Base-by-base conservation (phyloP, 495 filamentous ascomycete species). In the Trichocladium antarcticum region DNA sequence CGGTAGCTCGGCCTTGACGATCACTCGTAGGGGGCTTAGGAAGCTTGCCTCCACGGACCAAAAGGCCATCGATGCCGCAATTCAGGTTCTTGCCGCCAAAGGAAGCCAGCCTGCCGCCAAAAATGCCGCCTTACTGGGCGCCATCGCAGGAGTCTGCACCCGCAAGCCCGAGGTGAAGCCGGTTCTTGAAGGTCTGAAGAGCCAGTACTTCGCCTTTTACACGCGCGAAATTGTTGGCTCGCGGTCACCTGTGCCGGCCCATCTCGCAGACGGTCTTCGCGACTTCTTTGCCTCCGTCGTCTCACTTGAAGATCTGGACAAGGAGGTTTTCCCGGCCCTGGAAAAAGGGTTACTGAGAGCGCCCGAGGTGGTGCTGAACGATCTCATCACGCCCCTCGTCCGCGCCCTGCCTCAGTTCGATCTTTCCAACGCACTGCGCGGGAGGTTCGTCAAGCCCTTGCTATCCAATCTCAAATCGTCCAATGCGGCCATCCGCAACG, bases 341-440 rank as follows among this genome's bases (percentile, higher is more conserved):
- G 92, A 98, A 55, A 93, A 93, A 64, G 82, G 84, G 1, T 77
- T 98, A 34, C 64, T 98, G 35, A 76, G 92, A 64, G 81, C 92
- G 15, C 92, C 92, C 0, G 92, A 98, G 61, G 82, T 97, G 29
- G 81, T 94, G 11, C 70, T 96, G 21, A 78, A 80, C 51, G 83
- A 84, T 49, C 66, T 97, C 29, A 68, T 95, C 31, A 72, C 80
- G 12, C 74, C 80, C 3, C 67, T 96, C 28, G 71, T 92, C 53
- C 61, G 70, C 5, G 74, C 85, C 17, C 68, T 97, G 20, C 78
- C 89, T 1, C 60, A 69, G 0, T 70, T 95, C 48, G 90, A 96
- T 57, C 73, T 95, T 1, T 87, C 89, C 9, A 76, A 80, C 37
- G 61, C 85, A 8, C 68, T 95, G 15, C 74, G 73, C 31, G 67